These are phyloP conservation scores for Phytophthora constricta DNA, from an alignment of 352 stramenopile species.

Conservation along the genomic window DNA sequence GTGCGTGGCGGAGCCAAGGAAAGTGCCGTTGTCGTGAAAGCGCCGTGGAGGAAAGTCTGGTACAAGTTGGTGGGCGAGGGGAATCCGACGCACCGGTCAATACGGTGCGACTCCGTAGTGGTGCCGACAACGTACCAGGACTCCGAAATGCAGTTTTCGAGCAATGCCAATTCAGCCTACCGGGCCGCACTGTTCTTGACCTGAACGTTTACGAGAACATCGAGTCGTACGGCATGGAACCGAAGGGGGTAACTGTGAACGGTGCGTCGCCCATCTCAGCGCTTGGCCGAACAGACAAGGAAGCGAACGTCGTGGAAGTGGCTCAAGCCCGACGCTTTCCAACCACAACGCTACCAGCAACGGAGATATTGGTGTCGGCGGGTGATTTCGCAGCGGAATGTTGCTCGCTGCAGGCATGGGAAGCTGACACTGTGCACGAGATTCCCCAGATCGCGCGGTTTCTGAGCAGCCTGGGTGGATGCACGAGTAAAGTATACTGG, in stretches of 20 bases:
- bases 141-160: not conserved
- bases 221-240: not conserved
- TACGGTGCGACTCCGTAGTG: not conserved
- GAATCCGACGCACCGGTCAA: not conserved
- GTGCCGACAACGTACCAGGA: not conserved
- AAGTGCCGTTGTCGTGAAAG: not conserved
- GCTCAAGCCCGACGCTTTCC: slow-evolving; percentile 9
- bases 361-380: not conserved
- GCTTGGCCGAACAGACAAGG: not conserved
- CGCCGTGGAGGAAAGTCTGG: not conserved
- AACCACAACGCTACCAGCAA: not conserved
- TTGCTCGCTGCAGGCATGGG: not conserved
- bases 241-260: not conserved
- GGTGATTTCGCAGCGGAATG: not conserved
- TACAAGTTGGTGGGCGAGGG: not conserved
- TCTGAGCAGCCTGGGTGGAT: not conserved
- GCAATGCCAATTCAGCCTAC: not conserved
- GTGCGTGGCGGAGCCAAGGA: no score
- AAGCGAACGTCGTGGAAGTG: not conserved
- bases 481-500: slow-evolving; percentile 7
- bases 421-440: slow-evolving; percentile 15
- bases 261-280: not conserved
- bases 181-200: not conserved
- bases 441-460: slow-evolving; percentile 10
- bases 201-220: not conserved